Base-by-base conservation (phyloP, 441 rosid species). In the Syzygium malaccense region DNA sequence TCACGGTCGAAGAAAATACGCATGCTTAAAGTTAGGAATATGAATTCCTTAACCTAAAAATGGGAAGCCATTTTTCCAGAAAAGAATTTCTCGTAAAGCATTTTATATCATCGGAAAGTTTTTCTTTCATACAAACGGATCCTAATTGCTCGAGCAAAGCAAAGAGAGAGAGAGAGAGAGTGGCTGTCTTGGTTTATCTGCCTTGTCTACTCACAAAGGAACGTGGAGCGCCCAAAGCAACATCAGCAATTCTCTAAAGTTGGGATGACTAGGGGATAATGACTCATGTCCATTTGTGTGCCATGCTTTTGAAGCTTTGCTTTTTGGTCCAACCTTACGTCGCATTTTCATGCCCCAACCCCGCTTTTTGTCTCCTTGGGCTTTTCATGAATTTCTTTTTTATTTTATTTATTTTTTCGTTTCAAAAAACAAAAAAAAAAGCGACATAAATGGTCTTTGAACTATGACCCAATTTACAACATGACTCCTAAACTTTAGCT, bases 1-100 rank as follows among this genome's bases (percentile, higher is more conserved):
- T 23, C 0, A 0, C 0, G 0, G 9, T 75, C 2, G 6, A 12
- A 11, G 0, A 37, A 75, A 20, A 6, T 13, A 2, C 6, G n/a
- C 17, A 5, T 4, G 14, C 26, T 33, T 19, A 37, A 71, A 33
- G 4, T 71, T 37, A 12, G 1, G n/a, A 41, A 23, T 3, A 5
- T 3, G 25, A 68, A 33, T 9, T 33, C 13, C 7, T 7, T 19
- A 10, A 66, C 6, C 2, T 4, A 23, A 32, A 66, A 66, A 8
- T 1, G 13, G 5, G 37, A 66, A 30, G 32, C 4, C 4, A 1
- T 28, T 64, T 68, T 19, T 20, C 14, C 19, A 0, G 0, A 33
- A 68, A 7, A 18, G 2, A 9, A 33, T 68, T 1, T 57, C 58
- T 55, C 26, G 58, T 1, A 19, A 7, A 55, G 4, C n/a, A 2